These are phyloP conservation scores for Cicer cuneatum DNA, from an alignment of 306 rosid genomes.

Conservation along the genomic window DNA sequence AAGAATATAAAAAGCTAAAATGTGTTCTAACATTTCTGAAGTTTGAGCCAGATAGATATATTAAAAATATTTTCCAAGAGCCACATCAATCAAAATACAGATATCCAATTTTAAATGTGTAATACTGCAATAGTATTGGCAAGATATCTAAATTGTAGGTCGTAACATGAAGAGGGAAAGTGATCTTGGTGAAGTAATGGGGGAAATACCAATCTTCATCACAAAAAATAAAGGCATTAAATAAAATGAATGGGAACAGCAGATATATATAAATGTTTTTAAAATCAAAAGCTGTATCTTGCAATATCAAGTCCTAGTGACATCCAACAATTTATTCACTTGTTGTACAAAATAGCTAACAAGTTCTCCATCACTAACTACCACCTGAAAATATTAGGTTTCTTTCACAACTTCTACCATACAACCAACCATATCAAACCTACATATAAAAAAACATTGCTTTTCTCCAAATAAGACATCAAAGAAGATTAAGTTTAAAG, in stretches of 20 bases:
- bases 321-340: not conserved
- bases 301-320: slow-evolving; percentile 7
- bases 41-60: not conserved
- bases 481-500: not conserved
- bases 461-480: not conserved
- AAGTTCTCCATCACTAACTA: slow-evolving; percentile 13
- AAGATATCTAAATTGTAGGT: not conserved
- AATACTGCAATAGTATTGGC: not conserved
- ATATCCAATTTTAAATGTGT: slow-evolving; percentile 19
- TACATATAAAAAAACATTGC: slow-evolving; percentile 3
- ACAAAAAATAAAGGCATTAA: not conserved
- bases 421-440: not conserved
- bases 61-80: slow-evolving; percentile 21
- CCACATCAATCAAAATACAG: slow-evolving; percentile 11
- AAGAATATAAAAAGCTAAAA: not conserved
- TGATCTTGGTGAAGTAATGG: not conserved
- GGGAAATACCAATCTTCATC: not conserved
- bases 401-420: not conserved
- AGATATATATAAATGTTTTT: not conserved
- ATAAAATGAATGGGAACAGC: not conserved
- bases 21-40: not conserved
- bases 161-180: slow-evolving; percentile 1
- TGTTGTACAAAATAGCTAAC: not conserved
- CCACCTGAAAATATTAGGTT: not conserved
- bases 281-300: not conserved